phyloP scores from a whole-genome alignment of 495 filamentous ascomycete genomes.

The Cryomyces minteri region DNA sequence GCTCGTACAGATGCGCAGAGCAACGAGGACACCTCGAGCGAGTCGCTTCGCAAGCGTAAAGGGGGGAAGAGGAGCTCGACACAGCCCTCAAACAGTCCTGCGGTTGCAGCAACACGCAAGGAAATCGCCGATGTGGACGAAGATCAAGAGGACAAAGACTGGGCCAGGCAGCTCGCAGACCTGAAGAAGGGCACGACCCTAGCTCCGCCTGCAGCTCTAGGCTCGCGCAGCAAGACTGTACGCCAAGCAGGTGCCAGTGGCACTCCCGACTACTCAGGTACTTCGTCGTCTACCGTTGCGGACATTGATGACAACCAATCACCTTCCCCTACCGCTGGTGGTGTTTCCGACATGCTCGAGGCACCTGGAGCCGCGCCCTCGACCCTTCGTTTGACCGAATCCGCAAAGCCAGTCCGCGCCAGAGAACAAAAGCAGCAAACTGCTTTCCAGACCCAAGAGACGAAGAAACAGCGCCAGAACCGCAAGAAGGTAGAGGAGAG shows the following conservation, averaged over 20 bases:
- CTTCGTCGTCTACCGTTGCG: conserved; percentile 47
- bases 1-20: too few relatives aligned
- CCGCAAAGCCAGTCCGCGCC: conserved; percentile 36
- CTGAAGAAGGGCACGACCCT: conserved; percentile 6
- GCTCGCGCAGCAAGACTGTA: conserved; percentile 9
- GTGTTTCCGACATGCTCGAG: conserved; percentile 80
- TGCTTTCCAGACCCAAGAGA: conserved; percentile 36
- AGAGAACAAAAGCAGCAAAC: conserved; percentile 42
- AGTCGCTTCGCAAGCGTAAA: not conserved
- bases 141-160: conserved; percentile 4
- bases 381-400: conserved; percentile 54
- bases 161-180: conserved; percentile 3
- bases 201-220: not conserved
- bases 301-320: conserved; percentile 48
- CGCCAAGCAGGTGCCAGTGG: conserved; percentile 8
- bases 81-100: too few relatives aligned
- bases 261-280: conserved; percentile 7
- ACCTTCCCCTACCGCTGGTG: conserved; percentile 27
- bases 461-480: conserved; percentile 86
- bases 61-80: not conserved
- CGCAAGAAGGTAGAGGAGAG: conserved; percentile 59
- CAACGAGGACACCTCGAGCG: too few relatives aligned
- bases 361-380: conserved; percentile 46
- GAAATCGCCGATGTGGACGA: not conserved
- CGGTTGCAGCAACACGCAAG: not conserved